Conservation (phyloP, 2,329 filamentous ascomycete species). For the Metarhizium guizhouense region DNA sequence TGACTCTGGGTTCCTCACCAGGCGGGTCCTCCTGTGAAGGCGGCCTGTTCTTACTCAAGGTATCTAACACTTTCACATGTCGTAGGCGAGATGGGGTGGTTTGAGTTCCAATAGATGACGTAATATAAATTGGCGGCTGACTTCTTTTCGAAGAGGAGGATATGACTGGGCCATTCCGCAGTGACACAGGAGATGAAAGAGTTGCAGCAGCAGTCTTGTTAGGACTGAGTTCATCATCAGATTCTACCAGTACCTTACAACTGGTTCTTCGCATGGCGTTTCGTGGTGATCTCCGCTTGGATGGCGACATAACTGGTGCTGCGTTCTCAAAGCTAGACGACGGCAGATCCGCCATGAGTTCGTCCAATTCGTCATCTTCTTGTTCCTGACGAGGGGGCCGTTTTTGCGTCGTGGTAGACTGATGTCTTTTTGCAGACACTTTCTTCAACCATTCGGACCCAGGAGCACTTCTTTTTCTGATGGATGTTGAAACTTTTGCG, state of each 20-base stretch:
- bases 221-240: conserved; percentile 10
- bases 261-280: conserved; percentile 1
- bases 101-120: neutral
- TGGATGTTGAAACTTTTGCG: conserved; percentile 6
- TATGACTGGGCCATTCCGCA: conserved; percentile 5
- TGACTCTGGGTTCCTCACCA: neutral
- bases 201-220: conserved; percentile 11
- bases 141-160: neutral
- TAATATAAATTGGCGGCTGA: neutral
- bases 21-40: neutral
- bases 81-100: neutral
- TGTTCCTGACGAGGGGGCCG: neutral
- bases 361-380: conserved; percentile 9
- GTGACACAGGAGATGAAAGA: conserved; percentile 19
- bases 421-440: conserved; percentile 19
- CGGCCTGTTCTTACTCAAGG: neutral
- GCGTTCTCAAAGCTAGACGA: conserved; percentile 4
- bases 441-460: conserved; percentile 24
- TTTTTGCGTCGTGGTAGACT: conserved; percentile 8
- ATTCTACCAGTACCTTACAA: neutral
- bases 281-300: conserved; percentile 9
- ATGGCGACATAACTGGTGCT: conserved; percentile 2
- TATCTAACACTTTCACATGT: neutral
- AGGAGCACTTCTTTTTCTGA: conserved; percentile 16
- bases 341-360: conserved; percentile 6